Evolutionary conservation across 345 rosid genomes (phyloP), one percentile per base, ranked within the genome.

Genomic region (Gynandropsis gynandra): DNA sequence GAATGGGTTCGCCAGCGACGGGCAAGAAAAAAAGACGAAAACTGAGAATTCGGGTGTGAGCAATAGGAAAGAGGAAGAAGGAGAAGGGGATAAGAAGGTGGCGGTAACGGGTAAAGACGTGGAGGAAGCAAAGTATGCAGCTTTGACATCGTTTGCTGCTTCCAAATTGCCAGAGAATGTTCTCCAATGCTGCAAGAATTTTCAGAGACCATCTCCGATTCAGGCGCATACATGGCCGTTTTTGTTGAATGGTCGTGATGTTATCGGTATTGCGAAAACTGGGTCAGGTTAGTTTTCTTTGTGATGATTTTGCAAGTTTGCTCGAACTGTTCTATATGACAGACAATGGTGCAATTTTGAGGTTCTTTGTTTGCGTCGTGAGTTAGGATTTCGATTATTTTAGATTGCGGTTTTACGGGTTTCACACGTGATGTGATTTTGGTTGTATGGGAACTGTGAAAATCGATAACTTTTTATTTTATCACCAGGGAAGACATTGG

Each of bases 151-250:
- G 1, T 92, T 92, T 63, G 58, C 74, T 5, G 74, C 74, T 44
- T 63, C 82, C 0, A 78, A 81, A 42, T 64, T 92, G 53, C 95
- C 94, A 0, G 87, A 68, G 55, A 68, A 72, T 52, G 98, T 92
- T 18, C 56, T 92, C 44, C 60, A 61, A 31, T 92, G 94, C 70
- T 92, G 97, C 63, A 78, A 80, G 68, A 68, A 61, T 52, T 92
- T 87, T 49, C 60, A 76, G 62, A 78, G 56, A 8, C 98, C 98
- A 2, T 92, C 98, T 40, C 83, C 95, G 0, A 87, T 87, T 72
- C 98, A 92, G 76, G 76, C 98, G 5, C 80, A 80, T 48, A 75
- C 94, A 1, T 92, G 97, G 98, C 98, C 98, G 1, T 87, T 85
- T 70, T 59, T 92, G 74, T 66, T 92, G 62, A 74, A 81, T 40